Percentiles rank a stretch among this genome's conserved stretches.
These are phyloP conservation scores for Daldinia childiae DNA, from an alignment of 495 filamentous ascomycete genomes.

Conservation along the genomic window DNA sequence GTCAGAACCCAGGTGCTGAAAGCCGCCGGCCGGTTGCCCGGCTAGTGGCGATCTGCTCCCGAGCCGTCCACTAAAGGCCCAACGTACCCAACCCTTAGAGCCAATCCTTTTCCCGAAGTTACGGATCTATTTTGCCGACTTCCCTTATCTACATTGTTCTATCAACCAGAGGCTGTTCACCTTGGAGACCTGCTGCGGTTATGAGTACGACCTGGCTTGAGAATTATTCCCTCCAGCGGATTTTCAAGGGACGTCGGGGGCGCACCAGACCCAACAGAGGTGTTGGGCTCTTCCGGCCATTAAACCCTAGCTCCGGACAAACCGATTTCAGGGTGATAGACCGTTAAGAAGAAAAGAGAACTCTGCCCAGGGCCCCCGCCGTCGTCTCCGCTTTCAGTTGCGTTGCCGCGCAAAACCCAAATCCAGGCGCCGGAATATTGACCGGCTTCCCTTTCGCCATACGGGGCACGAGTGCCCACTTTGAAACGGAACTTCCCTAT, in stretches of 20 bases:
- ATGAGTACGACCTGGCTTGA: slow-evolving; percentile 15
- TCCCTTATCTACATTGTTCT: slow-evolving; percentile 16
- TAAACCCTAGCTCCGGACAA: slow-evolving; percentile 15
- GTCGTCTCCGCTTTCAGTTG: slow-evolving; percentile 15
- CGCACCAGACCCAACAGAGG: slow-evolving; percentile 14
- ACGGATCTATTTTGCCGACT: slow-evolving; percentile 16
- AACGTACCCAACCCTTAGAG: slow-evolving; percentile 13
- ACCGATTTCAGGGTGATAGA: slow-evolving; percentile 16
- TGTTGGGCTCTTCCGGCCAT: slow-evolving; percentile 13
- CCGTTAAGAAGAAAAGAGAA: slow-evolving; percentile 16
- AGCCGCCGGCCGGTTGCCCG: slow-evolving; percentile 12
- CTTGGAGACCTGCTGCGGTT: slow-evolving; percentile 15
- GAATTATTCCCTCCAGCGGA: slow-evolving; percentile 15
- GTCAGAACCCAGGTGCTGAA: slow-evolving; percentile 8
- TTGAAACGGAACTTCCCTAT: slow-evolving; percentile 16
- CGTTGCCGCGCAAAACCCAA: slow-evolving; percentile 14
- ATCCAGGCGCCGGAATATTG: slow-evolving; percentile 15
- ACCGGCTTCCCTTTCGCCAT: slow-evolving; percentile 15
- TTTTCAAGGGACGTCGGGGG: slow-evolving; percentile 12
- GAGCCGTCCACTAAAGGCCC: slow-evolving; percentile 9
- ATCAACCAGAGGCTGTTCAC: slow-evolving; percentile 15
- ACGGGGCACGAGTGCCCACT: slow-evolving; percentile 11
- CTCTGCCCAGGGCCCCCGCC: slow-evolving; percentile 11
- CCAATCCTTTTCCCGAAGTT: slow-evolving; percentile 16
- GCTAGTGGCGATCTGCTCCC: slow-evolving; percentile 12